phyloP scores from a whole-genome alignment of 176 grass and related monocot genomes.

The Musa troglodytarum region DNA sequence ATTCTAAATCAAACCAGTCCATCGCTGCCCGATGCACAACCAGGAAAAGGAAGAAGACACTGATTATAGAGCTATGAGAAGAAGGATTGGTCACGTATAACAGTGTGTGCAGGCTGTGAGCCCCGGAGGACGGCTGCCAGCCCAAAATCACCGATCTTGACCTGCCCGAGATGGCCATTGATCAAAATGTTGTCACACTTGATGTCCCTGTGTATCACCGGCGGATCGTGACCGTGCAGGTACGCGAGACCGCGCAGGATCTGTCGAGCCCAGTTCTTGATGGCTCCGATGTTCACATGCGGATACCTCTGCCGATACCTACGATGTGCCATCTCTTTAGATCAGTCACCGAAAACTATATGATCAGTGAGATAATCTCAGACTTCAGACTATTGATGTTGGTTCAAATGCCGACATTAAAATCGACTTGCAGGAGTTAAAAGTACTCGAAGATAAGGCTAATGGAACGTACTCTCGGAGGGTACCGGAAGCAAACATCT shows the following conservation, averaged over 20 bases:
- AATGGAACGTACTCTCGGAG: conserved; percentile 47
- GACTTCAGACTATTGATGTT: neutral
- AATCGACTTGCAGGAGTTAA: neutral
- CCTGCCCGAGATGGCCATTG: conserved; percentile 72
- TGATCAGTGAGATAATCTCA: neutral
- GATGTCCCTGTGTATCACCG: conserved; percentile 83
- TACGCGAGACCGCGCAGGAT: conserved; percentile 59
- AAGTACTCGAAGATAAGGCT: neutral
- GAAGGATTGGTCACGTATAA: conserved; percentile 36
- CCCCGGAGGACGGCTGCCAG: conserved; percentile 57
- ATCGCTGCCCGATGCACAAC: neutral
- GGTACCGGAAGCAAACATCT: conserved; percentile 95
- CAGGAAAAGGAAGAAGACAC: no score
- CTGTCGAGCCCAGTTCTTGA: conserved; percentile 57
- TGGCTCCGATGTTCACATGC: conserved; percentile 44
- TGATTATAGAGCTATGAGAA: neutral
- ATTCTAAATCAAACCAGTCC: no score
- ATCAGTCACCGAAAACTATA: neutral
- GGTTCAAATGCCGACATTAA: no score
- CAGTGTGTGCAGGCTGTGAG: conserved; percentile 46
- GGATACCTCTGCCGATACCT: conserved; percentile 53
- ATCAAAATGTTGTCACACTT: conserved; percentile 92
- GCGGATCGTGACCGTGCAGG: conserved; percentile 49
- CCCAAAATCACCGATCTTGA: conserved; percentile 91
- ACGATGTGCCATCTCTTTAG: neutral